A percentile compares a stretch with the other conserved stretches of the same genome.
phyloP scores from a whole-genome alignment of 1,284 basidiomycete genomes.

The Dichomitus squalens region DNA sequence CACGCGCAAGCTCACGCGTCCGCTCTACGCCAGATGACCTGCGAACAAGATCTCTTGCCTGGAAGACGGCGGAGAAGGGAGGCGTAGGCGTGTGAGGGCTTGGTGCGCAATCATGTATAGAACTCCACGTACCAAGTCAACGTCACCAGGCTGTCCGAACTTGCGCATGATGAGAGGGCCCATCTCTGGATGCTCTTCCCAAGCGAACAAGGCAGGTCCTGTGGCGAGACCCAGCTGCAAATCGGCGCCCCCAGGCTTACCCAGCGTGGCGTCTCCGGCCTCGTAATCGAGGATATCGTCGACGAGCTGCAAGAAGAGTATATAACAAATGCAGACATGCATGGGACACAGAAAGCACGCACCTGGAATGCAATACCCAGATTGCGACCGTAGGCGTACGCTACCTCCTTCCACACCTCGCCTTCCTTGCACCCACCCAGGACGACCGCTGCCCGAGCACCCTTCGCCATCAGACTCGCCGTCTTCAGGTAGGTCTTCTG shows the following conservation, averaged over 20 bases:
- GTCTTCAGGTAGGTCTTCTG: constrained; percentile 97
- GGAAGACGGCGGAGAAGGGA: constrained; percentile 10
- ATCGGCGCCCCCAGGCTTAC: constrained; percentile 89
- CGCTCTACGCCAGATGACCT: constrained; percentile 79
- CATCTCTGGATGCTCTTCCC: constrained; percentile 86
- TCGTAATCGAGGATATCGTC: constrained; percentile 93
- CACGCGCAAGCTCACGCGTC: constrained; percentile 76
- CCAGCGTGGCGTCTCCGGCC: constrained; percentile 64
- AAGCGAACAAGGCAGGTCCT: constrained; percentile 93
- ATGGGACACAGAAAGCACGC: constrained; percentile 29
- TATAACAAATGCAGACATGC: not conserved
- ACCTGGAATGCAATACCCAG: constrained; percentile 96
- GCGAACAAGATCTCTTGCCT: constrained; percentile 79
- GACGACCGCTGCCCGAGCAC: constrained; percentile 85
- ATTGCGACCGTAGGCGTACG: constrained; percentile 91
- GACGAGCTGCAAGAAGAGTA: constrained; percentile 63
- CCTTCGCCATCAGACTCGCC: constrained; percentile 95
- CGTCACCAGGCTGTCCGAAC: constrained; percentile 83
- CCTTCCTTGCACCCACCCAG: constrained; percentile 85
- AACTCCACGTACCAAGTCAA: constrained; percentile 67
- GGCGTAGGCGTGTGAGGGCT: constrained; percentile 2
- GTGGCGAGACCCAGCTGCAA: constrained; percentile 88
- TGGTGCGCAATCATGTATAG: not conserved
- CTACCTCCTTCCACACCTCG: constrained; percentile 88
- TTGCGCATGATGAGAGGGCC: constrained; percentile 85